Conservation (phyloP, 2,329 filamentous ascomycete genomes). For the Dissoconium aciculare region DNA sequence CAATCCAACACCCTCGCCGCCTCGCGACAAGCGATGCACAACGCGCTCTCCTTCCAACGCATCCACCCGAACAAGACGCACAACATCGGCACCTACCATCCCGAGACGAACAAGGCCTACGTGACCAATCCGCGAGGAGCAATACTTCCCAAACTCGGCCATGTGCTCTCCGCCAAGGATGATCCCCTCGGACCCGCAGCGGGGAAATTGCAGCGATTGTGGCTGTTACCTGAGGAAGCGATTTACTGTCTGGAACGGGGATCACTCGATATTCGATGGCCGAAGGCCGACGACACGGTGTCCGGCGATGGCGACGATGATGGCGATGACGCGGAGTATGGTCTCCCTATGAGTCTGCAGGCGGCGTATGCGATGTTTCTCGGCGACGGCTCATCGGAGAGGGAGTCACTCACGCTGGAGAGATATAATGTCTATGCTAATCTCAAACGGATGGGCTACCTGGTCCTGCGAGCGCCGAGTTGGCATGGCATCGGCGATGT, state of each 20-base stretch:
- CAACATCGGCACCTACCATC: slow-evolving; percentile 59
- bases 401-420: slow-evolving; percentile 47
- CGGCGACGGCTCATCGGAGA: slow-evolving; percentile 46
- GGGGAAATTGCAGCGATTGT: slow-evolving; percentile 33
- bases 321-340: slow-evolving; percentile 39
- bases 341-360: slow-evolving; percentile 77
- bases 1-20: slow-evolving; percentile 66
- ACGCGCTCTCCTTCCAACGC: slow-evolving; percentile 64
- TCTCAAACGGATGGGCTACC: slow-evolving; percentile 69
- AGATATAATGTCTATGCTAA: slow-evolving; percentile 80
- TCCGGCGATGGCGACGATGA: slow-evolving; percentile 13
- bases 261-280: slow-evolving; percentile 77
- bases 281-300: no score
- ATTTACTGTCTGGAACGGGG: slow-evolving; percentile 81
- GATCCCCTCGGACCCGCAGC: slow-evolving; percentile 20
- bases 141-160: slow-evolving; percentile 64
- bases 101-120: slow-evolving; percentile 42
- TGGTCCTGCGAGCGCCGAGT: slow-evolving; percentile 54
- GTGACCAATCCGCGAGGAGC: slow-evolving; percentile 58
- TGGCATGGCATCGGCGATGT: slow-evolving; percentile 17
- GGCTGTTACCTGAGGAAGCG: slow-evolving; percentile 84
- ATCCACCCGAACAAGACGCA: slow-evolving; percentile 54
- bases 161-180: slow-evolving; percentile 42
- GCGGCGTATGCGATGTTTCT: slow-evolving; percentile 78
- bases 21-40: slow-evolving; percentile 76